phyloP scores from a whole-genome alignment of 805 yeast species.

The Kazachstania africana region DNA sequence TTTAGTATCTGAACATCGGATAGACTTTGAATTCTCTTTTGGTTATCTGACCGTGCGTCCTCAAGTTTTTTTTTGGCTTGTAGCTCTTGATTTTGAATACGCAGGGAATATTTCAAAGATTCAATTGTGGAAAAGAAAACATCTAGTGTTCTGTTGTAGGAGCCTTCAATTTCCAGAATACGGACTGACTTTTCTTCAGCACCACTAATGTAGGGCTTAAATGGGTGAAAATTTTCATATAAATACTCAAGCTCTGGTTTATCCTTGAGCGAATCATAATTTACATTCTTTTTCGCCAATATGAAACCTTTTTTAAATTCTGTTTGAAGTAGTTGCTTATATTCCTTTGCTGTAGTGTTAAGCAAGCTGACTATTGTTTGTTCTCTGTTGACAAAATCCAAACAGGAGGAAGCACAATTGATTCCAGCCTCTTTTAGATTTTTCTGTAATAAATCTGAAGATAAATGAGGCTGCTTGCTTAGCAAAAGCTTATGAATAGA shows the following conservation, averaged over 20 bases:
- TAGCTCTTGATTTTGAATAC: slow-evolving; percentile 65
- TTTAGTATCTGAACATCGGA: slow-evolving; percentile 51
- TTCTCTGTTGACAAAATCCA: slow-evolving; percentile 22
- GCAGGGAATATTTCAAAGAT: slow-evolving; percentile 62
- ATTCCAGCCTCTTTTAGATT: slow-evolving; percentile 37
- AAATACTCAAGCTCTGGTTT: slow-evolving; percentile 35
- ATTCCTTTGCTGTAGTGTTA: slow-evolving; percentile 34
- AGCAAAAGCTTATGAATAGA: slow-evolving; percentile 64
- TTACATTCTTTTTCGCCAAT: slow-evolving; percentile 46
- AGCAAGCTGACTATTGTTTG: slow-evolving; percentile 32
- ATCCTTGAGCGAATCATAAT: slow-evolving; percentile 32
- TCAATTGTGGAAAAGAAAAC: slow-evolving; percentile 76
- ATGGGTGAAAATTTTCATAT: slow-evolving; percentile 63
- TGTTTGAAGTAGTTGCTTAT: slow-evolving; percentile 27
- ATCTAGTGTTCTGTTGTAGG: slow-evolving; percentile 72
- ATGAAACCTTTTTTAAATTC: slow-evolving; percentile 46
- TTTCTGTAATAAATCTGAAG: slow-evolving; percentile 67
- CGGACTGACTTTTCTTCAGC: slow-evolving; percentile 22
- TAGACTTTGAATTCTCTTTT: slow-evolving; percentile 55
- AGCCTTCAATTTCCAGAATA: slow-evolving; percentile 39
- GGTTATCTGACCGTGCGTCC: slow-evolving; percentile 63
- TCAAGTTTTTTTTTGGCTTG: slow-evolving; percentile 64
- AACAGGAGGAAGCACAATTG: slow-evolving; percentile 32
- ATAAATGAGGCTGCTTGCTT: slow-evolving; percentile 56
- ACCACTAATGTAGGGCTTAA: slow-evolving; percentile 36